These are phyloP conservation scores for Sinapis alba DNA, from an alignment of 441 rosid species.

Conservation along the genomic window DNA sequence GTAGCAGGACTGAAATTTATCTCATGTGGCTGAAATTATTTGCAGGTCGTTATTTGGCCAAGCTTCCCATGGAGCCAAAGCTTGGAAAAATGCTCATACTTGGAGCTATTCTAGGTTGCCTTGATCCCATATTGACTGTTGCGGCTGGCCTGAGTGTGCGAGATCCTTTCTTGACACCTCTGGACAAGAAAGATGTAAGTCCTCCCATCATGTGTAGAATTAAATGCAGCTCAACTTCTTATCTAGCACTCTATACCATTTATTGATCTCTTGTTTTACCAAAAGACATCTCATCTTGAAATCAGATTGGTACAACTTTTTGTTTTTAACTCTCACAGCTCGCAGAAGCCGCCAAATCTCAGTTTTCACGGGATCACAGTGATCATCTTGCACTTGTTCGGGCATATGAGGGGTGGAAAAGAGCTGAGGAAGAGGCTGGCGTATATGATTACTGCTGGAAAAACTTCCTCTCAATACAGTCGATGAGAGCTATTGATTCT, in stretches of 20 bases:
- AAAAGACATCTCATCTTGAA: neutral
- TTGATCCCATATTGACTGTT: constrained; percentile 85
- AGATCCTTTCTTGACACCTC: constrained; percentile 89
- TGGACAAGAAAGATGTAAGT: constrained; percentile 95
- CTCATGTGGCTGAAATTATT: constrained; percentile 28
- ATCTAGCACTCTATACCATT: constrained; percentile 14
- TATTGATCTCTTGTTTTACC: neutral
- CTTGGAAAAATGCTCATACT: constrained; percentile 93
- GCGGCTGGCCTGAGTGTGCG: constrained; percentile 89
- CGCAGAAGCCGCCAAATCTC: constrained; percentile 85
- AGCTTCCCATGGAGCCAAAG: constrained; percentile 96
- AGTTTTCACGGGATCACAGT: constrained; percentile 76
- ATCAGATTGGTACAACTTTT: constrained; percentile 17
- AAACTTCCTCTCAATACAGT: constrained; percentile 79
- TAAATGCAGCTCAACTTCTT: constrained; percentile 7
- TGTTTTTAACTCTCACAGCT: constrained; percentile 53
- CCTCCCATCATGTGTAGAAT: constrained; percentile 26
- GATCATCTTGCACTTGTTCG: constrained; percentile 90
- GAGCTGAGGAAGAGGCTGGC: constrained; percentile 66
- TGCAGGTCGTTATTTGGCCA: constrained; percentile 76
- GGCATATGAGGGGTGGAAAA: constrained; percentile 87
- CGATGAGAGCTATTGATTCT: constrained; percentile 88
- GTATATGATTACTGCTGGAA: constrained; percentile 93
- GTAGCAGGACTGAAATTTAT: constrained; percentile 23
- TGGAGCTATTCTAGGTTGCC: constrained; percentile 83